Conservation (phyloP, 495 filamentous ascomycete genomes). For the Neurospora sp. region DNA sequence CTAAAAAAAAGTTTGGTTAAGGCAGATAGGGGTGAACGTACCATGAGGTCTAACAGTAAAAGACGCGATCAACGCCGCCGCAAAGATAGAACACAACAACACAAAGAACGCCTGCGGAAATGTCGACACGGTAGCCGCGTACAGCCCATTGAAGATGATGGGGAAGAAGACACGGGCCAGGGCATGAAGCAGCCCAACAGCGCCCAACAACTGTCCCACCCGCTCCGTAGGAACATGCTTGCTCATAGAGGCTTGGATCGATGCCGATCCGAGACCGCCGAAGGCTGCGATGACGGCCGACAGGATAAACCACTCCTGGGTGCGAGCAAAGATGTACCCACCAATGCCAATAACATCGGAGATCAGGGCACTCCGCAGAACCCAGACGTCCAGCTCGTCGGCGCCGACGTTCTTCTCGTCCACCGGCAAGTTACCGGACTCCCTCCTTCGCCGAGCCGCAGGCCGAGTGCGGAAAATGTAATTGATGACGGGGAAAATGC, state of each 20-base stretch:
- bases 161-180: conserved; percentile 70
- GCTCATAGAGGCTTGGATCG: conserved; percentile 69
- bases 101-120: conserved; percentile 79
- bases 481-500: conserved; percentile 62
- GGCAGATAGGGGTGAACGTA: conserved; percentile 32
- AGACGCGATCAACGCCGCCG: conserved; percentile 50
- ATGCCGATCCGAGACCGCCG: conserved; percentile 78
- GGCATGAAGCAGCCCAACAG: conserved; percentile 76
- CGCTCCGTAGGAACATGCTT: conserved; percentile 80
- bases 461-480: conserved; percentile 52
- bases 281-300: conserved; percentile 63
- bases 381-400: conserved; percentile 63
- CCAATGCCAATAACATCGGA: conserved; percentile 69
- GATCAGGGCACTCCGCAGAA: conserved; percentile 67
- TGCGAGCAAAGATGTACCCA: conserved; percentile 57
- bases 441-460: conserved; percentile 20
- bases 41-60: conserved; percentile 64
- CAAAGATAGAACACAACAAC: conserved; percentile 56
- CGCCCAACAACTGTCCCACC: conserved; percentile 78
- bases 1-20: neutral
- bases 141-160: conserved; percentile 73
- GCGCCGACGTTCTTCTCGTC: conserved; percentile 52
- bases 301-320: conserved; percentile 45
- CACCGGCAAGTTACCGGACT: conserved; percentile 17
- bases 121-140: conserved; percentile 65